Conservation (phyloP, 805 yeast species). For the Lipomyces anomalus region DNA sequence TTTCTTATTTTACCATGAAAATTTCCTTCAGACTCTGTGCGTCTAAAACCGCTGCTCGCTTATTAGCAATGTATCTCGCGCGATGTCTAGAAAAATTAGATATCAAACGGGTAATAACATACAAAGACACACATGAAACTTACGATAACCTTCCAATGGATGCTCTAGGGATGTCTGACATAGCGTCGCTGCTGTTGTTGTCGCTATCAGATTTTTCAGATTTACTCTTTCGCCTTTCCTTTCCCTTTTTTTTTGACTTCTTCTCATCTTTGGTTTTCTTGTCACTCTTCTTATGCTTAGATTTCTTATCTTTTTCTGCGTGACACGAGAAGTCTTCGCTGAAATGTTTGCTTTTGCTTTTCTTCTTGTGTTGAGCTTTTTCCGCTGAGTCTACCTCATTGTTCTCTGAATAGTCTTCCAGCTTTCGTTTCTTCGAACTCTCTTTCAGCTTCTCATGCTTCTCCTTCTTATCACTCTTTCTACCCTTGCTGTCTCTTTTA, state of each 20-base stretch:
- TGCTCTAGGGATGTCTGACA: no score
- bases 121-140: no score
- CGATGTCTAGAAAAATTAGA: constrained; percentile 40
- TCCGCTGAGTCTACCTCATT: constrained; percentile 30
- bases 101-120: no score
- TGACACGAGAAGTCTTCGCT: constrained; percentile 16
- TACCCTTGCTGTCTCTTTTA: constrained; percentile 32
- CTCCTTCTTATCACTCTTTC: constrained; percentile 30
- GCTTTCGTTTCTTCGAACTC: constrained; percentile 29
- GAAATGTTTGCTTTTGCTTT: constrained; percentile 30
- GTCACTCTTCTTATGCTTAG: constrained; percentile 19
- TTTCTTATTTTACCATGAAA: constrained; percentile 58
- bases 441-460: constrained; percentile 30
- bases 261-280: constrained; percentile 31
- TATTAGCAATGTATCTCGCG: constrained; percentile 82
- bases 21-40: constrained; percentile 84
- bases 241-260: constrained; percentile 29
- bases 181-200: no score
- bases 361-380: constrained; percentile 27
- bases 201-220: constrained; percentile 25
- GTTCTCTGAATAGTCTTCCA: constrained; percentile 29
- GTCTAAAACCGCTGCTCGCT: constrained; percentile 87
- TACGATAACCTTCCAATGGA: no score
- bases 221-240: constrained; percentile 32
- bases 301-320: constrained; percentile 25